Evolutionary conservation across 2,329 filamentous ascomycete species (phyloP).

Genomic region (Neofusicoccum kwambonambiense): DNA sequence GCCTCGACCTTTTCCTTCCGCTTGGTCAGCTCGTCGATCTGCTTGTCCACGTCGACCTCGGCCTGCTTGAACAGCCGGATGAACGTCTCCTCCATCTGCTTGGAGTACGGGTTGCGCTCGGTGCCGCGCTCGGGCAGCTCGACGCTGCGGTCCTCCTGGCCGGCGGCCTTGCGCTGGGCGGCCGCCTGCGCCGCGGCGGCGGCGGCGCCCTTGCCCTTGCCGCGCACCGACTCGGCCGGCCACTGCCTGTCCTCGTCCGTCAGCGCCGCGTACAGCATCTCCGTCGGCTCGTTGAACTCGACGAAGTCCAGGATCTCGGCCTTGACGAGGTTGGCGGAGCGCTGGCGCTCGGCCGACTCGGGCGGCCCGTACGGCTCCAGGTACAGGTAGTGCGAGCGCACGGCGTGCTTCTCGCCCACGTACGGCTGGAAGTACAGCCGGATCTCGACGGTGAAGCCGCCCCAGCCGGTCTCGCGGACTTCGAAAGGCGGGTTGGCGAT

Average conservation of each 20-base stretch:
- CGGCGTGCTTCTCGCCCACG: conserved; percentile 88
- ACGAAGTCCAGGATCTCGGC: conserved; percentile 90
- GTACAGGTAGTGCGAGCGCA: conserved; percentile 88
- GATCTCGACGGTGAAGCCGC: conserved; percentile 95
- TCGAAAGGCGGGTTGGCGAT: conserved; percentile 64
- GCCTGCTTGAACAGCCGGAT: conserved; percentile 15
- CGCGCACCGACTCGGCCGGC: conserved; percentile 47
- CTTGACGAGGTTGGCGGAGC: conserved; percentile 59
- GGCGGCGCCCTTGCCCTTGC: conserved; percentile 46
- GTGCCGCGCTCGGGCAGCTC: conserved; percentile 17
- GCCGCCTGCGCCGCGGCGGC: conserved; percentile 1
- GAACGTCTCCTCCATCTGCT: conserved; percentile 19
- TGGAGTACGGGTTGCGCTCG: conserved; percentile 14
- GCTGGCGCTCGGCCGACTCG: conserved; percentile 64
- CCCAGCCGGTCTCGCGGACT: conserved; percentile 92
- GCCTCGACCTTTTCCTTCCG: conserved; percentile 13
- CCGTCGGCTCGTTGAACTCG: conserved; percentile 94
- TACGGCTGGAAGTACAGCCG: conserved; percentile 91
- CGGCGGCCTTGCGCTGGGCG: not conserved
- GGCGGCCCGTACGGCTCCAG: conserved; percentile 79
- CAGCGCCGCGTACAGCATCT: conserved; percentile 84
- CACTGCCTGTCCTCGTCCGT: conserved; percentile 65
- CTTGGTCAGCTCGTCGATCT: conserved; percentile 15
- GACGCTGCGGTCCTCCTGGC: conserved; percentile 11
- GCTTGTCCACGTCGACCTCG: conserved; percentile 16